Percentiles rank a stretch among this genome's conserved stretches.
Evolutionary conservation across 371 early-diverging fungal genomes (phyloP).

Genomic region (Mucor velutinosus): DNA sequence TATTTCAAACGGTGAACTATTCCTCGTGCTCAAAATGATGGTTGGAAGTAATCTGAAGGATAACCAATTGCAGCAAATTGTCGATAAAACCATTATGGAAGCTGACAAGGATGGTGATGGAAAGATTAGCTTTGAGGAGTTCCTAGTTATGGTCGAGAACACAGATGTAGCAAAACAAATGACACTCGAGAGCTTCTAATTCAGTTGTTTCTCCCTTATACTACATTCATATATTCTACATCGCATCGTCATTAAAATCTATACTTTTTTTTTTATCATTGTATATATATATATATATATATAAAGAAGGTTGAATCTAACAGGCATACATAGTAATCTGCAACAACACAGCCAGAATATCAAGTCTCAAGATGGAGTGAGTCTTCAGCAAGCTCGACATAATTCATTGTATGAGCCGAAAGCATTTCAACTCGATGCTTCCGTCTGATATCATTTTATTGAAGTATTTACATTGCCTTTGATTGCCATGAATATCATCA

Average conservation of each 20-base stretch:
- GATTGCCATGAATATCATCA: background rate
- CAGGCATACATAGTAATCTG: background rate
- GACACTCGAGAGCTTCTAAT: constrained; percentile 78
- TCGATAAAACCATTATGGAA: constrained; percentile 98
- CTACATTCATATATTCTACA: background rate
- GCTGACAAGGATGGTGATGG: constrained; percentile 96
- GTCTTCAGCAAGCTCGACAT: background rate
- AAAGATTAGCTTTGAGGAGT: constrained; percentile 95
- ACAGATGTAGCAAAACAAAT: constrained; percentile 95
- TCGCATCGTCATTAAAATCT: background rate
- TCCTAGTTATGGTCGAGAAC: constrained; percentile 86
- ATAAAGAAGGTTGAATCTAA: background rate
- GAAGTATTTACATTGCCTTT: background rate
- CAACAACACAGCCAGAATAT: background rate
- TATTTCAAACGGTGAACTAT: constrained; percentile 97
- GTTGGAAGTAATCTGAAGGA: constrained; percentile 95
- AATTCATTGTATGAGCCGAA: background rate
- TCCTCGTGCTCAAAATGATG: constrained; percentile 97
- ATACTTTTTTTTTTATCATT: background rate
- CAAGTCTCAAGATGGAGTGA: background rate
- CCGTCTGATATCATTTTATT: background rate
- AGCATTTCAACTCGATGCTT: background rate
- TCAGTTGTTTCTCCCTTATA: background rate
- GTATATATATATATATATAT: no score
- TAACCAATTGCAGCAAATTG: constrained; percentile 97